Base-by-base conservation (phyloP, 2,329 filamentous ascomycete species). In the Exophiala xenobiotica region DNA sequence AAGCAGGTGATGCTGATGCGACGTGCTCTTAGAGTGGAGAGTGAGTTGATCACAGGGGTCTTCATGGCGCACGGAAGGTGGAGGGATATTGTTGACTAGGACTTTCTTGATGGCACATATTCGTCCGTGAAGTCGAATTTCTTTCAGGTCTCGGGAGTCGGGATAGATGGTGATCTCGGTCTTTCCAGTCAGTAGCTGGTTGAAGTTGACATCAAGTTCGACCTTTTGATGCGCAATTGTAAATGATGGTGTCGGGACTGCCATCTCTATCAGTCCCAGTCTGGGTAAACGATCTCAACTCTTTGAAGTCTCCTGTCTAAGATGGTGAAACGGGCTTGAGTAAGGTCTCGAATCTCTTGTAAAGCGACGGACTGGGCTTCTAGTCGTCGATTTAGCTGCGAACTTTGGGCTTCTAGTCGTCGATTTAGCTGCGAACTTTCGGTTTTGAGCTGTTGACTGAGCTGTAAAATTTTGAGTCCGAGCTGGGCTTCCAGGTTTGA, bases 151-250 rank as follows among this genome's bases (percentile, higher is more conserved):
- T 54, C 74, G 74, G 53, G 74, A 72, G 51, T 79, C 75, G 16
- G 83, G 83, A 60, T 87, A 85, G 47, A 97, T 82, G 23, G 85
- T 87, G 61, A 99, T 87, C 61, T 91, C 86, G 6, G 88, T 89
- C 57, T 81, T 86, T 44, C 93, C 93, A 55, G 81, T 84, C 64
- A 97, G 74, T 69, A 85, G 86, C 47, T 81, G 81, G 58, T 81
- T 78, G 67, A 99, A 95, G 72, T 95, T 88, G 66, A 99, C 78
- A 63, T 97, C 91, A 54, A 99, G 77, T 63, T 90, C 86, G 43
- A 99, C 85, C 67, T 88, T 88, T 72, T 97, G 92, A 71, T 90
- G 86, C 48, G 89, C 78, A 51, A 97, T 75, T 7, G 52, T 49
- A 45, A 60, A 60, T 6, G 47, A 49, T 24, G 47, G 47, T 7